Conservation (phyloP, 305 asterid species). For the Nicotiana rustica region DNA sequence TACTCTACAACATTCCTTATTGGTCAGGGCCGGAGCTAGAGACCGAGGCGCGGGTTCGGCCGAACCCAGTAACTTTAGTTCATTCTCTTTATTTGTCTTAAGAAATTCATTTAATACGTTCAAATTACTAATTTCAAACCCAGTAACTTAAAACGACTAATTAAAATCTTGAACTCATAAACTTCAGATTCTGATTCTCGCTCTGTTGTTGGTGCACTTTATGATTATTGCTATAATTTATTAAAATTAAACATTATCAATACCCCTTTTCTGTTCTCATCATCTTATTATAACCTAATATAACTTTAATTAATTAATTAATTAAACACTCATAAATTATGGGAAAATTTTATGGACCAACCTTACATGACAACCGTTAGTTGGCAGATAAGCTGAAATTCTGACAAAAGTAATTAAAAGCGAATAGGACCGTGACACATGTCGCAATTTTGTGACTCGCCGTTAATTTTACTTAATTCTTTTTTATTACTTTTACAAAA, state of each 20-base stretch:
- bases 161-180: too few relatives aligned
- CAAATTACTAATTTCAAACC: too few relatives aligned
- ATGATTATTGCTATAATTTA: conserved; percentile 11
- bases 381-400: conserved; percentile 17
- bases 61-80: too few relatives aligned
- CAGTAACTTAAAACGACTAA: too few relatives aligned
- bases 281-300: conserved; percentile 39
- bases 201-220: background rate
- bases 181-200: too few relatives aligned
- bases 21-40: too few relatives aligned
- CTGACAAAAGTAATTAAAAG: conserved; percentile 28
- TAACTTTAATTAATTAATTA: conserved; percentile 28
- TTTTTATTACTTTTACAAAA: too few relatives aligned
- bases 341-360: conserved; percentile 40
- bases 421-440: conserved; percentile 35
- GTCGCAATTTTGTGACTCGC: conserved; percentile 28
- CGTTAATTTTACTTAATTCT: background rate
- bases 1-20: too few relatives aligned
- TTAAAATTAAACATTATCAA: conserved; percentile 23
- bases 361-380: conserved; percentile 43
- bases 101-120: too few relatives aligned
- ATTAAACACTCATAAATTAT: background rate
- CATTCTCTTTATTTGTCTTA: too few relatives aligned
- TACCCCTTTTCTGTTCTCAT: background rate
- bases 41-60: too few relatives aligned